Evolutionary conservation across 2,329 filamentous ascomycete species (phyloP).

Genomic region (Talaromyces atroroseus): DNA sequence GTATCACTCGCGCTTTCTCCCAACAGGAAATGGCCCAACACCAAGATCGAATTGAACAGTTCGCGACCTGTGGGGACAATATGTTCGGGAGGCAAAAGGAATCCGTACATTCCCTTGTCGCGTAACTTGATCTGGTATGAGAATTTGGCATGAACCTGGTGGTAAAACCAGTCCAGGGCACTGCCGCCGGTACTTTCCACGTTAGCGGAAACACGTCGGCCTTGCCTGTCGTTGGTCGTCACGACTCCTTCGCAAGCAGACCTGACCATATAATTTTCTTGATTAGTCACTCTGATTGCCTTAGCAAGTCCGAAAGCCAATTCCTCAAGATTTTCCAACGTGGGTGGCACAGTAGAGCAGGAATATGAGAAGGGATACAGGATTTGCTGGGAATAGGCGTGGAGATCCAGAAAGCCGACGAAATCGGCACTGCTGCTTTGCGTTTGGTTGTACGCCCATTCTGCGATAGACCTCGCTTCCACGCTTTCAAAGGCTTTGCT

Average conservation of each 20-base stretch:
- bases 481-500: slow-evolving; percentile 75
- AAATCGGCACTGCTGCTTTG: slow-evolving; percentile 66
- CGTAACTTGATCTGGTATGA: slow-evolving; percentile 91
- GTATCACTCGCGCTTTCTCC: slow-evolving; percentile 1
- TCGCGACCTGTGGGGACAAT: slow-evolving; percentile 89
- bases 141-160: slow-evolving; percentile 73
- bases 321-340: slow-evolving; percentile 86
- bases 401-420: slow-evolving; percentile 81
- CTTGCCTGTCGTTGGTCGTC: slow-evolving; percentile 25
- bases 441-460: slow-evolving; percentile 79
- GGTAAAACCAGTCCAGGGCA: slow-evolving; percentile 92
- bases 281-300: slow-evolving; percentile 74
- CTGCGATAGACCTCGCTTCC: slow-evolving; percentile 68
- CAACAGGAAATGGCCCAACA: slow-evolving; percentile 67
- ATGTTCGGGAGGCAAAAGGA: slow-evolving; percentile 76
- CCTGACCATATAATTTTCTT: slow-evolving; percentile 68
- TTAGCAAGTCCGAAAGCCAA: slow-evolving; percentile 83
- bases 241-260: slow-evolving; percentile 83
- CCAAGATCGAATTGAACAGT: slow-evolving; percentile 73
- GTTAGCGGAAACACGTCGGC: slow-evolving; percentile 40
- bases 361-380: slow-evolving; percentile 88
- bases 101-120: slow-evolving; percentile 91
- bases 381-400: slow-evolving; percentile 93
- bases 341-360: slow-evolving; percentile 71
- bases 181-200: slow-evolving; percentile 76